Evolutionary conservation across 2,329 filamentous ascomycete species (phyloP), one percentile per base, ranked within the genome.

Genomic region (Claviceps sp.): DNA sequence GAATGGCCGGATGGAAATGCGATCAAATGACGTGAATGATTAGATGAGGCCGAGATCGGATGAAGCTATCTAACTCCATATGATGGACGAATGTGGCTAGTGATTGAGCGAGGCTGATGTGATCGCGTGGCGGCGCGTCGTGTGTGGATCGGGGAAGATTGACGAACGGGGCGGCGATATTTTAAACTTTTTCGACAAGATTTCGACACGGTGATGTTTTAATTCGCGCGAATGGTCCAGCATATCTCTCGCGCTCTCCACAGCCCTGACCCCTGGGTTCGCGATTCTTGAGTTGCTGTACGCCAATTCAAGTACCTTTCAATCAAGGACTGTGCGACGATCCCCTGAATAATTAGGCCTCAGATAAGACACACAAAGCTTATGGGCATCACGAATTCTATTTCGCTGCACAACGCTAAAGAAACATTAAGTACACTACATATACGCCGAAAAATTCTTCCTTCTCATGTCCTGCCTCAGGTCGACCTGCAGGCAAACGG

Each of bases 401-500:
- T 38, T 19, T 46, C 42, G 49, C 42, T 45, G 24, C 16, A 44
- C 14, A 19, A 47, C 14, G 46, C 40, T 48, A 37, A 37, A 30
- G 26, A 17, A 6, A 41, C 41, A 22, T 19, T 37, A 43, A 49
- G 37, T 54, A 38, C 44, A 45, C 34, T 24, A 24, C n/a, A 46
- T 8, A 41, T 53, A 19, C 11, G 48, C 13, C 22, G 42, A 30
- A 8, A 37, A 38, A 47, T 5, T 7, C 22, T 11, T 37, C 5
- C 24, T 14, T 3, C 63, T 5, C 5, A 5, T n/a, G 2, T 30
- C 37, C 24, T 45, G 14, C 14, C 34, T 50, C 38, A 53, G 13
- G 47, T 50, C 30, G 48, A 51, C 42, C 56, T 54, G 50, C 57
- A 59, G 30, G 56, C 50, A 54, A 59, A 59, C 3, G 57, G 57